phyloP scores from a whole-genome alignment of 1,284 basidiomycete species.

The Sanghuangporus baumii region DNA sequence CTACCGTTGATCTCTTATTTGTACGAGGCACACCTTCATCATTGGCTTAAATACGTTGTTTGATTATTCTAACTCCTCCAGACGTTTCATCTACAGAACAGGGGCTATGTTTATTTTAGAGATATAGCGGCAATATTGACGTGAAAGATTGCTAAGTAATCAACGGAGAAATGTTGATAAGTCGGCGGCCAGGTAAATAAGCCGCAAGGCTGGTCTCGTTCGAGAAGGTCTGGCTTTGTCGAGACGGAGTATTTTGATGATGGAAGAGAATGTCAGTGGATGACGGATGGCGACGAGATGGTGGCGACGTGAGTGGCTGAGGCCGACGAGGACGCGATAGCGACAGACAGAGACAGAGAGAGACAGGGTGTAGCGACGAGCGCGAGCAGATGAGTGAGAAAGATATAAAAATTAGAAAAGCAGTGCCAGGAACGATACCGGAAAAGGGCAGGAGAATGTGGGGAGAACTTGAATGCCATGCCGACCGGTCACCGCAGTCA shows the following conservation, averaged over 20 bases:
- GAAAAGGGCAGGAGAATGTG: background rate
- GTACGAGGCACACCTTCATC: too few relatives aligned
- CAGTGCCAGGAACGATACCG: background rate
- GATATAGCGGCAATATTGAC: background rate
- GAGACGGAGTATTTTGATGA: background rate
- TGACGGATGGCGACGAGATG: background rate
- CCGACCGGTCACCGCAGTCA: conserved; percentile 19
- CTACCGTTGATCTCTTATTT: background rate
- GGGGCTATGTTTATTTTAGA: too few relatives aligned
- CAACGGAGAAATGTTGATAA: background rate
- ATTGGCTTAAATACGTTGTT: too few relatives aligned
- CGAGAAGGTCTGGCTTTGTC: background rate
- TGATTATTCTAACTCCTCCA: too few relatives aligned
- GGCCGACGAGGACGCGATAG: background rate
- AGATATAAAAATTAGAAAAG: background rate
- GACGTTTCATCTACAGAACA: too few relatives aligned
- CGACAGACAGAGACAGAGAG: background rate
- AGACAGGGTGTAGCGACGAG: background rate
- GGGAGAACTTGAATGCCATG: conserved; percentile 8
- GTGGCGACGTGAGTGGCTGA: background rate
- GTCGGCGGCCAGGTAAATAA: background rate
- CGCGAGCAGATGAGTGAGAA: too few relatives aligned
- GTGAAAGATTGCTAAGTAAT: background rate
- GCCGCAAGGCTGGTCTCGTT: background rate
- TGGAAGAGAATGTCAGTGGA: background rate